A percentile compares a stretch with the other conserved stretches of the same genome.
These are phyloP conservation scores for Colletotrichum sidae DNA, from an alignment of 2,329 filamentous ascomycete species.

Conservation along the genomic window DNA sequence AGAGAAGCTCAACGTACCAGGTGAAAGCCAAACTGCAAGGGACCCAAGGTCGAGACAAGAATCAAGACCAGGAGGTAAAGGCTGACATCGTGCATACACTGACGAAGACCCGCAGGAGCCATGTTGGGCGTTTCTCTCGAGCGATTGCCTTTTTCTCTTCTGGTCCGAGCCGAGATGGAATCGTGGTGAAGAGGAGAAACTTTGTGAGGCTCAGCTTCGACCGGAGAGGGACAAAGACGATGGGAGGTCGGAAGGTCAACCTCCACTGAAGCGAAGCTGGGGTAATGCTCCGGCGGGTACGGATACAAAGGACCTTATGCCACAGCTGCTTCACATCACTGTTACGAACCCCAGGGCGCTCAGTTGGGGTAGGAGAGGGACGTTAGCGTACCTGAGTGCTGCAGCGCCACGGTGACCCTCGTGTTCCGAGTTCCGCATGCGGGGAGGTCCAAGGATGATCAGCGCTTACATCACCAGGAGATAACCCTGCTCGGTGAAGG, in stretches of 20 bases:
- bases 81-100: constrained; percentile 66
- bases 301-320: constrained; percentile 15
- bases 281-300: constrained; percentile 4
- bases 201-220: not conserved
- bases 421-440: constrained; percentile 27
- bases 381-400: constrained; percentile 7
- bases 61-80: constrained; percentile 83
- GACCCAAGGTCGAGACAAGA: constrained; percentile 82
- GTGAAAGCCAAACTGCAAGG: constrained; percentile 95
- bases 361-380: no score
- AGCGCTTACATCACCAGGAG: constrained; percentile 6
- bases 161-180: not conserved
- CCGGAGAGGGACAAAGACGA: not conserved
- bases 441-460: constrained; percentile 5
- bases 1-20: constrained; percentile 66
- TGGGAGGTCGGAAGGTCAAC: constrained; percentile 18
- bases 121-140: constrained; percentile 40
- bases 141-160: constrained; percentile 11
- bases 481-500: no score
- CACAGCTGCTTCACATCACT: constrained; percentile 22
- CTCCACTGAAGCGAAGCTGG: constrained; percentile 18
- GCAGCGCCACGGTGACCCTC: not conserved
- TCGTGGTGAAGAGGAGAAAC: constrained; percentile 1
- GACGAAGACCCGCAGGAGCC: constrained; percentile 52
- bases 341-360: constrained; percentile 4